These are phyloP conservation scores for Phaseolus coccineus DNA, from an alignment of 331 rosid genomes.

Conservation along the genomic window DNA sequence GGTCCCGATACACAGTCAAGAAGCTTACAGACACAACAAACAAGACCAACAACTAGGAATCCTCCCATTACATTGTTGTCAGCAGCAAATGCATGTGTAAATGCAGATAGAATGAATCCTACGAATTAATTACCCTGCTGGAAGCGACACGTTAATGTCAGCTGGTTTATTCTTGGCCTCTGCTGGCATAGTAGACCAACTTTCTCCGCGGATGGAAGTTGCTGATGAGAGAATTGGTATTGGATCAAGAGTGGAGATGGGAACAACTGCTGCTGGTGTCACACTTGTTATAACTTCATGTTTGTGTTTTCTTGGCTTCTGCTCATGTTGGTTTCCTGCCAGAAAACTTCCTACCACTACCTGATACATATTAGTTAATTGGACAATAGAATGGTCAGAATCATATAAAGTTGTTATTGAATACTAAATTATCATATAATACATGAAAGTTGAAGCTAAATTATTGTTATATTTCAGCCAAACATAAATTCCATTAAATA, in stretches of 20 bases:
- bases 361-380: conserved; percentile 52
- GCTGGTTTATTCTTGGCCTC: conserved; percentile 73
- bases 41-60: conserved; percentile 48
- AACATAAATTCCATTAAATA: background rate
- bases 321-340: conserved; percentile 95
- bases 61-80: conserved; percentile 51
- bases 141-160: conserved; percentile 76
- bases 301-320: conserved; percentile 80
- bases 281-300: conserved; percentile 60
- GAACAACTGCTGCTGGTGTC: conserved; percentile 65
- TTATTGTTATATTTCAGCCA: background rate
- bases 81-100: conserved; percentile 44
- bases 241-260: conserved; percentile 71
- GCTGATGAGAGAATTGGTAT: conserved; percentile 56
- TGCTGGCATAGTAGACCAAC: conserved; percentile 64
- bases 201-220: conserved; percentile 72
- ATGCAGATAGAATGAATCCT: conserved; percentile 37
- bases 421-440: conserved; percentile 19
- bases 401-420: background rate
- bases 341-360: conserved; percentile 96
- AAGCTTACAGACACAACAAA: conserved; percentile 60
- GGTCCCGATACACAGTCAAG: conserved; percentile 46
- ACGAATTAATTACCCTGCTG: conserved; percentile 57
- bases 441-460: conserved; percentile 18
- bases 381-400: conserved; percentile 34